Evolutionary conservation across 228 moss, liverwort and hornwort genomes (phyloP).

Genomic region (Sphagnum fallax): DNA sequence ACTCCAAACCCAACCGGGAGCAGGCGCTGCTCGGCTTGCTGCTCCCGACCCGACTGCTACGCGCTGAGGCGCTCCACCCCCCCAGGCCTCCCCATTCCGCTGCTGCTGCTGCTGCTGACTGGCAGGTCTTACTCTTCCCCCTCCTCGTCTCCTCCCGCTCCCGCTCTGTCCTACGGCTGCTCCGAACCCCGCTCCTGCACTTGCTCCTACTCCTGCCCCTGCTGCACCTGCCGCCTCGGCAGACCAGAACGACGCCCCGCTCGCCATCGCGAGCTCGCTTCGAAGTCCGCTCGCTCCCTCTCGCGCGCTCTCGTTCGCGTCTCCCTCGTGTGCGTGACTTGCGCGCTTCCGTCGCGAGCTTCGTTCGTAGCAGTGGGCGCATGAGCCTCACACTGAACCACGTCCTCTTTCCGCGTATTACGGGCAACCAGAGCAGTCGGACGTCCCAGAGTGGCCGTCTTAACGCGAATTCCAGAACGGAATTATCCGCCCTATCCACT

Average conservation of each 20-base stretch:
- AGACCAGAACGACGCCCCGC: slow-evolving; percentile 69
- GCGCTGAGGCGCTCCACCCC: slow-evolving; percentile 39
- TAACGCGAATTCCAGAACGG: too few species aligned
- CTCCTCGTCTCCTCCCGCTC: slow-evolving; percentile 17
- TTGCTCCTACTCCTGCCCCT: slow-evolving; percentile 46
- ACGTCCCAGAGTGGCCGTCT: too few species aligned
- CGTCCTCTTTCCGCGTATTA: too few species aligned
- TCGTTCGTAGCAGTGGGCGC: too few species aligned
- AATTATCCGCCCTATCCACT: too few species aligned
- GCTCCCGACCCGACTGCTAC: slow-evolving; percentile 53
- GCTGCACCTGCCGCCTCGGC: slow-evolving; percentile 70
- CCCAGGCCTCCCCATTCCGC: slow-evolving; percentile 51
- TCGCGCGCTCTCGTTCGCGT: not conserved
- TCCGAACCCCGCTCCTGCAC: slow-evolving; percentile 19
- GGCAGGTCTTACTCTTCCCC: slow-evolving; percentile 66
- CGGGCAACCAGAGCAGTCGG: too few species aligned
- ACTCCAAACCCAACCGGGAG: slow-evolving; percentile 28
- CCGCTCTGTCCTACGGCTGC: slow-evolving; percentile 37
- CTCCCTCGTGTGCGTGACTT: too few species aligned
- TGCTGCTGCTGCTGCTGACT: slow-evolving; percentile 26
- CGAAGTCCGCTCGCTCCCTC: not conserved
- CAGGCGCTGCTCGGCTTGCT: slow-evolving; percentile 1
- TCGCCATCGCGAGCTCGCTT: slow-evolving; percentile 44
- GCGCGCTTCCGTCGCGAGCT: too few species aligned
- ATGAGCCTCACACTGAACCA: too few species aligned